These are phyloP conservation scores for Pseudocercospora macadamiae DNA, from an alignment of 2,329 filamentous ascomycete species.

Conservation along the genomic window DNA sequence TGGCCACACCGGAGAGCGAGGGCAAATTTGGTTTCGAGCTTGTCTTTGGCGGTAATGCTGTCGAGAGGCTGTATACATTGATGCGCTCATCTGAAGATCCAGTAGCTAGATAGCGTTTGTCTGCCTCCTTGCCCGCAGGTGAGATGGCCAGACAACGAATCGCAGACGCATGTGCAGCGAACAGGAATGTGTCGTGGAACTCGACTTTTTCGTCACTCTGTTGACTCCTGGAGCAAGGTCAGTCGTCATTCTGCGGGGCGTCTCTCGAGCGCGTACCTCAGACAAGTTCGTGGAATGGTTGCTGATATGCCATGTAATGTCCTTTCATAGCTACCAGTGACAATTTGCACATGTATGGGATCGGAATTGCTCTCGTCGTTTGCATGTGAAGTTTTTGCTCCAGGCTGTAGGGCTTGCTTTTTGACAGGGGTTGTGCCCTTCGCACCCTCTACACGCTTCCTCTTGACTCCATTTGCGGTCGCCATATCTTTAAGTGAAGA, in stretches of 20 bases:
- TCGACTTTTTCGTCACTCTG: constrained; percentile 48
- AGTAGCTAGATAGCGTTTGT: constrained; percentile 86
- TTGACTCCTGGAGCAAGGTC: background rate
- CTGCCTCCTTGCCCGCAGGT: constrained; percentile 57
- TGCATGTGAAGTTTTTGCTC: background rate
- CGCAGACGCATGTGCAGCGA: constrained; percentile 88
- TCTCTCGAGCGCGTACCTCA: background rate
- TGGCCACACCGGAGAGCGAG: constrained; percentile 69
- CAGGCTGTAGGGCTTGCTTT: constrained; percentile 10
- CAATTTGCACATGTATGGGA: constrained; percentile 74
- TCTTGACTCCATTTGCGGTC: constrained; percentile 16
- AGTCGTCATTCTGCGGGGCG: background rate
- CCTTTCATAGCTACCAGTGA: constrained; percentile 92
- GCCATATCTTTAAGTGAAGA: background rate
- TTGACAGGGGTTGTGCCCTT: constrained; percentile 19
- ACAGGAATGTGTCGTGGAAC: constrained; percentile 92
- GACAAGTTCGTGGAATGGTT: constrained; percentile 55
- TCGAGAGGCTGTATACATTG: constrained; percentile 88
- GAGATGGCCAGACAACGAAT: constrained; percentile 89
- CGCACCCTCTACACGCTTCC: constrained; percentile 24
- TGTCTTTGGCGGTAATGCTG: constrained; percentile 55
- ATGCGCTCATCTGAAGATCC: constrained; percentile 92
- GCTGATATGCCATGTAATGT: constrained; percentile 88
- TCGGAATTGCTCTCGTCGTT: background rate
- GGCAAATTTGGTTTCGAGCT: constrained; percentile 60